phyloP scores from a whole-genome alignment of 176 grass and related monocot species.

The Thinopyrum elongatum region DNA sequence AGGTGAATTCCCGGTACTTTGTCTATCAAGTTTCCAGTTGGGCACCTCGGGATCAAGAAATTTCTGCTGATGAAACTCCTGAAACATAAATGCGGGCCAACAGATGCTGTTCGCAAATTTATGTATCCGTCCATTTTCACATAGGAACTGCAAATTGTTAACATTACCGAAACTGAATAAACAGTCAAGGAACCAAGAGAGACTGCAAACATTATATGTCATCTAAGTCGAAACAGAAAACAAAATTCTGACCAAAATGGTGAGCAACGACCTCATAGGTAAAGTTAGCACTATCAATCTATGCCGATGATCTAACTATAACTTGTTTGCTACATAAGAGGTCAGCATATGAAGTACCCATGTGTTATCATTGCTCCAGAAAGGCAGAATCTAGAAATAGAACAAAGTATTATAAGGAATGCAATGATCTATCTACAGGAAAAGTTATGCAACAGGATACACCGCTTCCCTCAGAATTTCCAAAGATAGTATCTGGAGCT shows the following conservation, averaged over 20 bases:
- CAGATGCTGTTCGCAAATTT: slow-evolving; percentile 98
- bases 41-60: slow-evolving; percentile 21
- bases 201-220: not conserved
- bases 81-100: slow-evolving; percentile 92
- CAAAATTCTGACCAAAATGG: slow-evolving; percentile 12
- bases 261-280: not conserved
- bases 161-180: slow-evolving; percentile 85
- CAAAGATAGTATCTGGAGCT: slow-evolving; percentile 89
- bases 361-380: not conserved
- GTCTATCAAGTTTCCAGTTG: slow-evolving; percentile 26
- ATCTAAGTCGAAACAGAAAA: slow-evolving; percentile 9
- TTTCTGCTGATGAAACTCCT: slow-evolving; percentile 64
- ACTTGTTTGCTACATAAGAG: slow-evolving; percentile 9
- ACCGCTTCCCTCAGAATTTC: slow-evolving; percentile 92
- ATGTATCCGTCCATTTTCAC: slow-evolving; percentile 93
- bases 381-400: slow-evolving; percentile 20
- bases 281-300: not conserved
- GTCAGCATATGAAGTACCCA: slow-evolving; percentile 4
- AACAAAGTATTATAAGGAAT: not conserved
- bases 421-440: slow-evolving; percentile 9
- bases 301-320: not conserved
- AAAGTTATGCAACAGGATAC: slow-evolving; percentile 64
- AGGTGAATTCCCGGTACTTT: slow-evolving; percentile 17
- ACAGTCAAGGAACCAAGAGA: slow-evolving; percentile 66
- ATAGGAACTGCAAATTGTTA: slow-evolving; percentile 94